These are phyloP conservation scores for Astrothelium subdiscretum DNA, from an alignment of 495 filamentous ascomycete species.

Conservation along the genomic window DNA sequence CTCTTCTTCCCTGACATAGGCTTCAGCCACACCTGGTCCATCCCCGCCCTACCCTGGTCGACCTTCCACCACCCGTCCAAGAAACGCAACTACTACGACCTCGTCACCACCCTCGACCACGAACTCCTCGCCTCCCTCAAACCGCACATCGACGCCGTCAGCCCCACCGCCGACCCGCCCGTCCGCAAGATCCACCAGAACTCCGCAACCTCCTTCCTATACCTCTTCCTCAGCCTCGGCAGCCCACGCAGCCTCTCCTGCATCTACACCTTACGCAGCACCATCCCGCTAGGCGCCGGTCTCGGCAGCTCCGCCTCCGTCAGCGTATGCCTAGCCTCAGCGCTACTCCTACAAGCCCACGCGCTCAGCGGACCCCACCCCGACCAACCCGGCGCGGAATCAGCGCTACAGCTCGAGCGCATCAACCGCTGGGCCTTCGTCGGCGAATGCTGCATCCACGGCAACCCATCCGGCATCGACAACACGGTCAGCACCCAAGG, in stretches of 20 bases:
- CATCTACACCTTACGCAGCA: conserved; percentile 84
- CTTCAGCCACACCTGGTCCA: conserved; percentile 81
- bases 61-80: conserved; percentile 66
- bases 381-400: conserved; percentile 74
- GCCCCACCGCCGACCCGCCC: conserved; percentile 47
- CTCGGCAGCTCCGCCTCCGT: conserved; percentile 90
- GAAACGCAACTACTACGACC: conserved; percentile 86
- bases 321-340: conserved; percentile 75
- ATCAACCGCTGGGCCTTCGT: conserved; percentile 98
- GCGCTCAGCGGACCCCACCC: conserved; percentile 78
- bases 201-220: conserved; percentile 77
- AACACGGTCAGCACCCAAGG: conserved; percentile 93
- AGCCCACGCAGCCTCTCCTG: conserved; percentile 56
- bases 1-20: conserved; percentile 79
- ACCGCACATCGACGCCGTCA: conserved; percentile 61
- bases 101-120: conserved; percentile 71
- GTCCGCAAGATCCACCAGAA: conserved; percentile 66
- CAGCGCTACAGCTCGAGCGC: conserved; percentile 72
- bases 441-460: conserved; percentile 91
- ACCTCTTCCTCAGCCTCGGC: conserved; percentile 82
- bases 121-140: conserved; percentile 67
- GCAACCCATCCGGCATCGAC: conserved; percentile 90
- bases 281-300: conserved; percentile 84
- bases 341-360: conserved; percentile 77
- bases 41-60: conserved; percentile 77